Conservation (phyloP, 116 monocot species). For the Phalaenopsis hybrid region DNA sequence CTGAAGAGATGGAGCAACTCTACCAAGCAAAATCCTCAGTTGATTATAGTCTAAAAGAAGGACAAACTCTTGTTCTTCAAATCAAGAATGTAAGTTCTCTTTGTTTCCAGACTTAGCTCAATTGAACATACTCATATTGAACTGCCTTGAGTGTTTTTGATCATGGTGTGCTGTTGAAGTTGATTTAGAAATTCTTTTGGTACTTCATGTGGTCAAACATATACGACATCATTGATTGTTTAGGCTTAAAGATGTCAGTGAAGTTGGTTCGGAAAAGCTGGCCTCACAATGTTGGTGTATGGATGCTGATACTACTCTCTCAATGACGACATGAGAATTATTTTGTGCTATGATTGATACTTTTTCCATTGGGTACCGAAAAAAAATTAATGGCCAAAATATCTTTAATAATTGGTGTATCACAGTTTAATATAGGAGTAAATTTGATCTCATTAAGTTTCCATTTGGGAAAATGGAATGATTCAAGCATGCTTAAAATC, state of each 20-base stretch:
- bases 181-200: background rate
- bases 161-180: too few relatives aligned
- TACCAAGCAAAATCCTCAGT: slow-evolving; percentile 72
- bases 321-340: background rate
- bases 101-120: background rate
- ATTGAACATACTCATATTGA: background rate
- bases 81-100: slow-evolving; percentile 77
- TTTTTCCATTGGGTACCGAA: background rate
- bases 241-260: background rate
- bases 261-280: background rate
- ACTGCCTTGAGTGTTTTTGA: too few relatives aligned
- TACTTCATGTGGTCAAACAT: background rate
- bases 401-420: background rate
- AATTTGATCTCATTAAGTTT: background rate
- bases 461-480: background rate
- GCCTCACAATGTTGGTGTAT: background rate
- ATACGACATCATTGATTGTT: background rate
- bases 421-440: background rate
- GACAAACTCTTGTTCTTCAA: slow-evolving; percentile 88
- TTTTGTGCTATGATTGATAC: background rate
- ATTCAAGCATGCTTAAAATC: background rate
- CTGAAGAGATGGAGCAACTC: slow-evolving; percentile 97
- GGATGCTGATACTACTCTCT: background rate
- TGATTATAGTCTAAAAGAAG: slow-evolving; percentile 98
- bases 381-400: background rate